phyloP scores from a whole-genome alignment of 768 basidiomycete genomes.

The Strobilomyces dryophilus region DNA sequence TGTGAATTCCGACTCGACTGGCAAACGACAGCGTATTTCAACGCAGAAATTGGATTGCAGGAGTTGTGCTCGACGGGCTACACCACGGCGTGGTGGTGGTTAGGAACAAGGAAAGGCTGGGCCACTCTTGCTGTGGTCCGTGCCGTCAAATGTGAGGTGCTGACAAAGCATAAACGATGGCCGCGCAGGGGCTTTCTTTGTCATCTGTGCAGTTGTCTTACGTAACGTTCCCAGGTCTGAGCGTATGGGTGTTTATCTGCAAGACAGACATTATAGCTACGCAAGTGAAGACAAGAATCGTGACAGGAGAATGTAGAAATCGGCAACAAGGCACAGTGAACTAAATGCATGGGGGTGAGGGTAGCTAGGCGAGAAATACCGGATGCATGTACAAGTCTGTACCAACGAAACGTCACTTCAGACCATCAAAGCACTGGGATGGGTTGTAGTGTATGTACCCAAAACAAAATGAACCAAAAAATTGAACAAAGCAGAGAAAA shows the following conservation, averaged over 20 bases:
- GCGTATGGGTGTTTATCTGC: slow-evolving; percentile 3
- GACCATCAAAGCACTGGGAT: slow-evolving; percentile 9
- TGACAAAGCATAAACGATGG: slow-evolving; percentile 19
- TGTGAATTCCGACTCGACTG: slow-evolving; percentile 17
- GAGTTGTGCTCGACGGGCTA: slow-evolving; percentile 8
- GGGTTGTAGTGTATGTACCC: slow-evolving; percentile 21
- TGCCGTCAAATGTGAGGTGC: slow-evolving; percentile 14
- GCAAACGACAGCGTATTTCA: slow-evolving; percentile 6
- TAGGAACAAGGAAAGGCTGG: slow-evolving; percentile 14
- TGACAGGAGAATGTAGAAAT: slow-evolving; percentile 4
- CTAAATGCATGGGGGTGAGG: slow-evolving; percentile 17
- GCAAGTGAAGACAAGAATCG: slow-evolving; percentile 5
- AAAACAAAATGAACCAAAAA: slow-evolving; percentile 20
- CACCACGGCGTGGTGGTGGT: slow-evolving; percentile 24
- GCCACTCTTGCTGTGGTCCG: slow-evolving; percentile 5
- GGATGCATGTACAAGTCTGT: slow-evolving; percentile 31
- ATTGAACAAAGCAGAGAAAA: background rate
- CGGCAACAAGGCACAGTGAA: slow-evolving; percentile 14
- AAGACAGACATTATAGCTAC: slow-evolving; percentile 20
- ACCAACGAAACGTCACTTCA: slow-evolving; percentile 19
- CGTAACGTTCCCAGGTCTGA: too few species aligned
- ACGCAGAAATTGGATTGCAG: slow-evolving; percentile 9
- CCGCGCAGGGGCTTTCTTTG: background rate
- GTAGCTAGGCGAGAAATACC: slow-evolving; percentile 8
- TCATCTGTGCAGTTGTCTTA: background rate